Evolutionary conservation across 345 rosid genomes (phyloP).

Genomic region (Hypericum perforatum): DNA sequence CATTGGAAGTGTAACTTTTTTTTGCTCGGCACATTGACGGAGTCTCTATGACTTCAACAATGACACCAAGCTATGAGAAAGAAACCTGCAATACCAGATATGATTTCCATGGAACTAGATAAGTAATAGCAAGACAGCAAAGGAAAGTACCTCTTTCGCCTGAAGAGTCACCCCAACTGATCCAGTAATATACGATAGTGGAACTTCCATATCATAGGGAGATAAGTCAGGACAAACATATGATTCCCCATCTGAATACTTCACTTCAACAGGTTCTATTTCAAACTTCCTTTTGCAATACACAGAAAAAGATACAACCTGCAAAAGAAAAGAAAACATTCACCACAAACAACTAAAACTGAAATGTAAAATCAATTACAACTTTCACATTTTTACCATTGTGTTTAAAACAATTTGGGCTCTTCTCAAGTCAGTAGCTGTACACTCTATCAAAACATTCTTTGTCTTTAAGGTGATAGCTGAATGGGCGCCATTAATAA

Average conservation of each 20-base stretch:
- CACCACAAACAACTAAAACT: conserved; percentile 10
- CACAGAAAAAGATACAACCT: conserved; percentile 72
- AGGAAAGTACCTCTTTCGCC: conserved; percentile 55
- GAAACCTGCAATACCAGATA: too few species aligned
- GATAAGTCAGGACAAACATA: conserved; percentile 66
- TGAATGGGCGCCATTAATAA: conserved; percentile 91
- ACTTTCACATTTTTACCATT: conserved; percentile 41
- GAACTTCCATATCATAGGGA: conserved; percentile 64
- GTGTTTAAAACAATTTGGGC: conserved; percentile 89
- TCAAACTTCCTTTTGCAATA: conserved; percentile 68
- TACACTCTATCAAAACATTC: conserved; percentile 91
- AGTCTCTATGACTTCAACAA: too few species aligned
- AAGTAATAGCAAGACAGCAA: not conserved
- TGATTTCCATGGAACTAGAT: too few species aligned
- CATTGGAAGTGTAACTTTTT: too few species aligned
- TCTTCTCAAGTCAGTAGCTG: conserved; percentile 88
- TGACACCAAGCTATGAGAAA: too few species aligned
- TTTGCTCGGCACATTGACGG: too few species aligned
- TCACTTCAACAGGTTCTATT: conserved; percentile 90
- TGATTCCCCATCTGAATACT: conserved; percentile 49
- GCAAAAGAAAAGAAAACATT: conserved; percentile 9
- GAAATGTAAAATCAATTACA: conserved; percentile 6
- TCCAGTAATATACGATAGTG: conserved; percentile 62
- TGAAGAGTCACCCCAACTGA: conserved; percentile 65
- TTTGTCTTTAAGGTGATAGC: conserved; percentile 84